phyloP scores from a whole-genome alignment of 2,329 filamentous ascomycete genomes.

The Acrocalymma vagum region DNA sequence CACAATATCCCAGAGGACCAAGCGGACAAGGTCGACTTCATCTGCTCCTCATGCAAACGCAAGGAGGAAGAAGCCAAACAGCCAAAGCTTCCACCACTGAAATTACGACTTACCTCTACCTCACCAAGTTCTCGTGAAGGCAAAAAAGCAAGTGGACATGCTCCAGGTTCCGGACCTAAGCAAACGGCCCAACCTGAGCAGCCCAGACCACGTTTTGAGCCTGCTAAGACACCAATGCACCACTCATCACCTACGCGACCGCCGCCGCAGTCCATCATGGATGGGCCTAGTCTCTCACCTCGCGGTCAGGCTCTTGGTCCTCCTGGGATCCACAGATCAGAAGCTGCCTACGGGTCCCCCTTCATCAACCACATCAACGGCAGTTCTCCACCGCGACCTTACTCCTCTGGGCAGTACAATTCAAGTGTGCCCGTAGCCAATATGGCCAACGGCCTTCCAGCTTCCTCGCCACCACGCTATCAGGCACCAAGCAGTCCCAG shows the following conservation, averaged over 20 bases:
- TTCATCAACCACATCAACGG: slow-evolving; percentile 33
- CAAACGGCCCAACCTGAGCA: slow-evolving; percentile 16
- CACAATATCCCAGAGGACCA: slow-evolving; percentile 80
- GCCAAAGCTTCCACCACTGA: slow-evolving; percentile 69
- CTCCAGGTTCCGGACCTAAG: slow-evolving; percentile 10
- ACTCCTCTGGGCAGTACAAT: slow-evolving; percentile 30
- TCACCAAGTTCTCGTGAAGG: slow-evolving; percentile 48
- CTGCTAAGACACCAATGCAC: too few relatives aligned
- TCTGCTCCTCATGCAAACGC: slow-evolving; percentile 80
- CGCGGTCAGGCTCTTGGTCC: slow-evolving; percentile 54
- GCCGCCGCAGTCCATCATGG: slow-evolving; percentile 43
- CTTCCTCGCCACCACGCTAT: slow-evolving; percentile 45
- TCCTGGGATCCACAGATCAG: slow-evolving; percentile 49
- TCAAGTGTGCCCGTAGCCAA: slow-evolving; percentile 18
- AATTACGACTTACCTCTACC: slow-evolving; percentile 63
- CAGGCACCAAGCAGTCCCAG: slow-evolving; percentile 34
- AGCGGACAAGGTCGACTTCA: slow-evolving; percentile 89
- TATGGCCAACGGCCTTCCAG: slow-evolving; percentile 32
- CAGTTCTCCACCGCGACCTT: slow-evolving; percentile 36
- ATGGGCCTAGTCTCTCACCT: slow-evolving; percentile 55
- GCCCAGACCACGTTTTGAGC: slow-evolving; percentile 26
- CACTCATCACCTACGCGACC: too few relatives aligned
- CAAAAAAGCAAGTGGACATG: slow-evolving; percentile 28
- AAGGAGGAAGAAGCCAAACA: slow-evolving; percentile 69
- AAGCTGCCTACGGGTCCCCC: slow-evolving; percentile 45